These are phyloP conservation scores for Fraxinus pennsylvanica DNA, from an alignment of 257 asterid genomes.

Conservation along the genomic window DNA sequence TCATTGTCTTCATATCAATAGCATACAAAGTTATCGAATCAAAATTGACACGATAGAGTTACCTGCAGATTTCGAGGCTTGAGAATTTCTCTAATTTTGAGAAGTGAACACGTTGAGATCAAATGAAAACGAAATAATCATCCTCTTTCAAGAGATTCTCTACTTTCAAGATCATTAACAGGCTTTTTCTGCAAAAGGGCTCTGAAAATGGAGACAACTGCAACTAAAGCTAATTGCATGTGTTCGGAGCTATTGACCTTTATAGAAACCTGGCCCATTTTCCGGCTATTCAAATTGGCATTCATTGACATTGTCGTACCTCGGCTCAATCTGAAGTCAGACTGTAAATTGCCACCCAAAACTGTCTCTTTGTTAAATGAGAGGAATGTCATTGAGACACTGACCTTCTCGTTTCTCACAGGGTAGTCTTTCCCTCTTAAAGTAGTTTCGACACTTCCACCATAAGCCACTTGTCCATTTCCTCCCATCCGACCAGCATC, in stretches of 20 bases:
- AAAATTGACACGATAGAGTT: background rate
- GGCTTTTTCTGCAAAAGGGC: constrained; percentile 54
- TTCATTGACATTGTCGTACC: constrained; percentile 66
- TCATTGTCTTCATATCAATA: background rate
- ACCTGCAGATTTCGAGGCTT: background rate
- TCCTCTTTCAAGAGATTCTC: constrained; percentile 33
- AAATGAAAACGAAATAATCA: constrained; percentile 2
- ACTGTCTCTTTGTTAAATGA: constrained; percentile 69
- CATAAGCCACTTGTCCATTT: constrained; percentile 61
- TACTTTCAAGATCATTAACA: constrained; percentile 26
- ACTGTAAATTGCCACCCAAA: constrained; percentile 61
- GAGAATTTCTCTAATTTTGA: background rate
- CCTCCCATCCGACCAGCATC: constrained; percentile 68
- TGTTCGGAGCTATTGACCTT: constrained; percentile 78
- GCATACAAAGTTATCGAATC: background rate
- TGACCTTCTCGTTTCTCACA: constrained; percentile 71
- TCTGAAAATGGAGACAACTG: constrained; percentile 61
- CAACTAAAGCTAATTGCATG: constrained; percentile 75
- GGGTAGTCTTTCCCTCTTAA: constrained; percentile 86
- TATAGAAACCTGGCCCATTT: constrained; percentile 74
- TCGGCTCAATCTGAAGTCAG: constrained; percentile 67
- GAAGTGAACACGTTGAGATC: background rate
- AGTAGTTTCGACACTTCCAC: constrained; percentile 76
- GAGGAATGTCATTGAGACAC: constrained; percentile 56
- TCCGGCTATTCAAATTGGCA: constrained; percentile 71